Conservation (phyloP, 2,329 filamentous ascomycete species). For the Penicillium nordicum region DNA sequence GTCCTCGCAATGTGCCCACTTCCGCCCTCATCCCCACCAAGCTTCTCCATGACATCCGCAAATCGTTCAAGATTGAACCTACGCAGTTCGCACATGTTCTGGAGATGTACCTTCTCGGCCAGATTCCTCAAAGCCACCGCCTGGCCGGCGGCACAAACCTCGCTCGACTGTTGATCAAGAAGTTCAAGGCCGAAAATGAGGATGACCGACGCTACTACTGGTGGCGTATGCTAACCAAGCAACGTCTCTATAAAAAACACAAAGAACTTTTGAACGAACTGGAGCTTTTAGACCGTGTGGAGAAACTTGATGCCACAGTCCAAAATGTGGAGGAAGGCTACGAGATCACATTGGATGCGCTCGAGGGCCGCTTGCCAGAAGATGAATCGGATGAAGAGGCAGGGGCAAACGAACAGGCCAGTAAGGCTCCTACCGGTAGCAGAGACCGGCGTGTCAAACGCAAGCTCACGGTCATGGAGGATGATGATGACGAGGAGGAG, state of each 20-base stretch:
- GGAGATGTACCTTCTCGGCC: conserved; percentile 60
- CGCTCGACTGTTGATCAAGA: conserved; percentile 50
- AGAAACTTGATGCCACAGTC: conserved; percentile 59
- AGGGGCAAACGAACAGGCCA: neutral
- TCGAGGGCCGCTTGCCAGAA: conserved; percentile 19
- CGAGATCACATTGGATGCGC: conserved; percentile 49
- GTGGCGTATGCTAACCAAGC: conserved; percentile 63
- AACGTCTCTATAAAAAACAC: conserved; percentile 60
- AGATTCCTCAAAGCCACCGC: conserved; percentile 51
- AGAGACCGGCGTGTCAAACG: conserved; percentile 20
- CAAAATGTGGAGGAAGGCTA: conserved; percentile 59
- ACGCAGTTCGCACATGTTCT: conserved; percentile 61
- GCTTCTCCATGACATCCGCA: conserved; percentile 49
- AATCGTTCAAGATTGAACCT: conserved; percentile 55
- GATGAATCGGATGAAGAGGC: conserved; percentile 11
- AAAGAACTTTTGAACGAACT: conserved; percentile 58
- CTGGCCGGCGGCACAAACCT: conserved; percentile 49
- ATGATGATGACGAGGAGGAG: conserved; percentile 28
- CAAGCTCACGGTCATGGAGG: conserved; percentile 22
- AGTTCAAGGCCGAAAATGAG: conserved; percentile 47
- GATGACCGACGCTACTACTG: conserved; percentile 62
- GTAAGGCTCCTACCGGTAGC: conserved; percentile 7
- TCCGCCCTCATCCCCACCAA: conserved; percentile 53
- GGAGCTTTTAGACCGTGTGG: conserved; percentile 54
- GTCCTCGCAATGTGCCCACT: conserved; percentile 46